Conservation (phyloP, 1,284 basidiomycete genomes). For the Somion occarium region DNA sequence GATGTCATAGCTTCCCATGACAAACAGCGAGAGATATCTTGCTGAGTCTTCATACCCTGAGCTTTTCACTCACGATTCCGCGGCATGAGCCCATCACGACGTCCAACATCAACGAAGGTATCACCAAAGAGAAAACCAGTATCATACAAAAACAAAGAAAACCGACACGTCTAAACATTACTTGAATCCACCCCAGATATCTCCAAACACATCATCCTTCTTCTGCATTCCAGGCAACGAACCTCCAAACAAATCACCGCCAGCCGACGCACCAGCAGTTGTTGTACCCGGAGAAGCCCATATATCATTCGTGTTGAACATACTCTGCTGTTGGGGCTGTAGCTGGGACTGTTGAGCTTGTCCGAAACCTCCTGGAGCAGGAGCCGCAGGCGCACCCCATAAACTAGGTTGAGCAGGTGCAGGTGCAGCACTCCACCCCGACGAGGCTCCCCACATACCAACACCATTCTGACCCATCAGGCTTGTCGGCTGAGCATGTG, state of each 20-base stretch:
- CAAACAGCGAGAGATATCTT: no score
- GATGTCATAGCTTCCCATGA: no score
- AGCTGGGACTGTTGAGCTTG: slow-evolving; percentile 13
- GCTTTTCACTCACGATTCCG: no score
- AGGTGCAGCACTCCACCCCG: slow-evolving; percentile 48
- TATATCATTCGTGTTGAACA: slow-evolving; percentile 46
- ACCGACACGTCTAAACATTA: slow-evolving; percentile 24
- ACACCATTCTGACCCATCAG: slow-evolving; percentile 54
- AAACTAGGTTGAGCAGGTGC: slow-evolving; percentile 28
- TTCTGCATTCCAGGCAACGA: slow-evolving; percentile 37
- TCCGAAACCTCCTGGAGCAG: slow-evolving; percentile 15
- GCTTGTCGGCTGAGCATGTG: slow-evolving; percentile 32
- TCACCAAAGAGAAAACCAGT: not conserved
- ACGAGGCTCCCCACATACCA: slow-evolving; percentile 61
- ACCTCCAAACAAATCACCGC: slow-evolving; percentile 31
- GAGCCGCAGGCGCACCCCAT: slow-evolving; percentile 35
- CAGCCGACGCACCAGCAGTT: slow-evolving; percentile 9
- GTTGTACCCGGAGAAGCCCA: slow-evolving; percentile 41
- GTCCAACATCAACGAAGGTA: not conserved
- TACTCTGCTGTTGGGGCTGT: slow-evolving; percentile 22
- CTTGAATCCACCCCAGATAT: slow-evolving; percentile 79
- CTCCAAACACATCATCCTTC: slow-evolving; percentile 77
- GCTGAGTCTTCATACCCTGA: no score
- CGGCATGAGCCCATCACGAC: no score
- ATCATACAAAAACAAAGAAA: not conserved